Evolutionary conservation across 2,329 filamentous ascomycete genomes (phyloP).

Genomic region (Neonectria magnoliae): DNA sequence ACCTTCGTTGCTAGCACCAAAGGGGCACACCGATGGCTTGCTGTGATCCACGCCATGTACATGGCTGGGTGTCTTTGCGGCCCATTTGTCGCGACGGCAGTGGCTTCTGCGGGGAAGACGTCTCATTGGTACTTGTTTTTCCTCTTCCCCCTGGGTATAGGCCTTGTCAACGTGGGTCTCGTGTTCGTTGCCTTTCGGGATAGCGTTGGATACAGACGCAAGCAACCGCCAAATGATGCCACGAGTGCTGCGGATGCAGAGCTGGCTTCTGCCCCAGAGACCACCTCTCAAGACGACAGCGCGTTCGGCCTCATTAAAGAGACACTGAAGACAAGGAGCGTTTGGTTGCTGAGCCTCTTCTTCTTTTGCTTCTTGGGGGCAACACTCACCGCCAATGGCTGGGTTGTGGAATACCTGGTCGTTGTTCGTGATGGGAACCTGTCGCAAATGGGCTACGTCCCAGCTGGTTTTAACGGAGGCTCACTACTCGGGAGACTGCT

Average conservation of each 20-base stretch:
- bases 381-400: constrained; percentile 65
- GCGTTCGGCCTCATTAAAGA: constrained; percentile 56
- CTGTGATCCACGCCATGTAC: constrained; percentile 73
- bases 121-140: constrained; percentile 67
- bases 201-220: constrained; percentile 47
- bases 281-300: constrained; percentile 39
- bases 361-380: constrained; percentile 72
- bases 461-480: constrained; percentile 68
- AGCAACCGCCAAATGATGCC: constrained; percentile 3
- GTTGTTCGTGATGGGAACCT: constrained; percentile 67
- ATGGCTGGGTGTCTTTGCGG: constrained; percentile 65
- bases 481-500: constrained; percentile 65
- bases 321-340: constrained; percentile 54
- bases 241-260: constrained; percentile 16
- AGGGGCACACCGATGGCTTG: constrained; percentile 67
- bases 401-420: constrained; percentile 73
- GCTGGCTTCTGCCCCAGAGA: background rate
- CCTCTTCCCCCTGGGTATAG: constrained; percentile 62
- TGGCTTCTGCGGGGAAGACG: constrained; percentile 52
- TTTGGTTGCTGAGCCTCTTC: constrained; percentile 70
- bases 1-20: constrained; percentile 65
- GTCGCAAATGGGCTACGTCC: constrained; percentile 68
- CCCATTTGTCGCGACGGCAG: constrained; percentile 63
- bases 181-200: constrained; percentile 62
- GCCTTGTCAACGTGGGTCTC: constrained; percentile 59